Evolutionary conservation across 345 rosid genomes (phyloP), one percentile per base, ranked within the genome.

Genomic region (Arabidopsis suecica): DNA sequence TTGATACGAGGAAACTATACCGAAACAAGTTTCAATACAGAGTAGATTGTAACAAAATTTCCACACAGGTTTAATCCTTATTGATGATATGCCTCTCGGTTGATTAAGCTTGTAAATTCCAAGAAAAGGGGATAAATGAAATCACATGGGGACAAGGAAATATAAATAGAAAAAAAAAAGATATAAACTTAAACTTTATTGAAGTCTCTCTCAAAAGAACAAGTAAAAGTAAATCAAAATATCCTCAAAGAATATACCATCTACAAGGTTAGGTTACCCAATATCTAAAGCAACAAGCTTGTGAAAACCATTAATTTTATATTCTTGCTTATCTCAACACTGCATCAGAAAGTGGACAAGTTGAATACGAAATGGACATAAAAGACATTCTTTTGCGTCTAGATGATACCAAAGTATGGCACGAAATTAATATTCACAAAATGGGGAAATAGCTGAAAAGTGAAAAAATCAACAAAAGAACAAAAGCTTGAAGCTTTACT

Each of bases 81-180:
- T 28, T 33, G 69, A 51, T 33, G 69, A 51, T 61, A 23, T 48
- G 14, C 13, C 47, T 77, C 41, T 77, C 68, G 60, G 72, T 64
- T 64, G 76, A 20, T 71, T 53, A 71, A 48, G 72, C 81, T 71
- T 77, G 81, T 71, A 77, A 71, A 77, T 71, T 77, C 77, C 81
- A 77, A 77, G 73, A 58, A 78, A 70, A 71, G n/a, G 56, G 81
- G 73, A 71, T 71, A 71, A 71, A 71, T 49, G 55, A 41, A 70
- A 18, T 44, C 65, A 69, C 71, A 63, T 63, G 71, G 37, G 30
- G 54, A 45, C 71, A 63, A 77, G n/a, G 58, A 68, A 20, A 76
- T 10, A 22, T n/a, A 54, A 3, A 69, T 7, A 69, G 34, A 59
- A 14, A 69, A 20, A 25, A 59, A 14, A 69, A 20, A 25, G 1